These are phyloP conservation scores for Colletotrichum plurivorum DNA, from an alignment of 2,329 filamentous ascomycete species.

Conservation along the genomic window DNA sequence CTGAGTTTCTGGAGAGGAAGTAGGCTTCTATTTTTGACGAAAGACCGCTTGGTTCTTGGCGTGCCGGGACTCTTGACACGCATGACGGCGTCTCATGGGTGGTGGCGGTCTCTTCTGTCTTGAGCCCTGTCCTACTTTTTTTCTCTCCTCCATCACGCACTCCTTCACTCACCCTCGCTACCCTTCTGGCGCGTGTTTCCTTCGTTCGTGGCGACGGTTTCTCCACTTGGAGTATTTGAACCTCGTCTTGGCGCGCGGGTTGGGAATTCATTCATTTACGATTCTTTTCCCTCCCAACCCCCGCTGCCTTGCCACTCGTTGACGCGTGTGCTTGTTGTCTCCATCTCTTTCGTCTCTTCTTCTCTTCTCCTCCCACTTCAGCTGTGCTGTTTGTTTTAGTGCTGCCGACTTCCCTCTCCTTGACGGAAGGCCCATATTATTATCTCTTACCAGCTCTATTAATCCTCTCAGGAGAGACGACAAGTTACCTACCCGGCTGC, in stretches of 20 bases:
- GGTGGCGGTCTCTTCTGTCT: not conserved
- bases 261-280: conserved; percentile 32
- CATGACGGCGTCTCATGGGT: conserved; percentile 27
- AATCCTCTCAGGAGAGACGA: conserved; percentile 20
- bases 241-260: conserved; percentile 23
- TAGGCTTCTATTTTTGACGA: conserved; percentile 35
- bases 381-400: conserved; percentile 35
- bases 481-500: conserved; percentile 28
- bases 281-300: conserved; percentile 16
- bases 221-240: conserved; percentile 19
- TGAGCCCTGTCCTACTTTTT: not conserved
- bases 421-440: conserved; percentile 1
- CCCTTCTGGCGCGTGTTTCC: not conserved
- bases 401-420: conserved; percentile 11
- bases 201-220: too few species aligned
- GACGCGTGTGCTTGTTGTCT: conserved; percentile 26
- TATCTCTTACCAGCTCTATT: conserved; percentile 19
- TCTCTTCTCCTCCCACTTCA: conserved; percentile 16
- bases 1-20: not conserved
- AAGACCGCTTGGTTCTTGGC: conserved; percentile 31
- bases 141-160: conserved; percentile 4
- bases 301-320: conserved; percentile 31
- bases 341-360: conserved; percentile 1
- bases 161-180: conserved; percentile 9
- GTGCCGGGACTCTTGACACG: conserved; percentile 26